Evolutionary conservation across 2,329 filamentous ascomycete species (phyloP), one percentile per base, ranked within the genome.

Genomic region (Magnaporthiopsis incrustans): DNA sequence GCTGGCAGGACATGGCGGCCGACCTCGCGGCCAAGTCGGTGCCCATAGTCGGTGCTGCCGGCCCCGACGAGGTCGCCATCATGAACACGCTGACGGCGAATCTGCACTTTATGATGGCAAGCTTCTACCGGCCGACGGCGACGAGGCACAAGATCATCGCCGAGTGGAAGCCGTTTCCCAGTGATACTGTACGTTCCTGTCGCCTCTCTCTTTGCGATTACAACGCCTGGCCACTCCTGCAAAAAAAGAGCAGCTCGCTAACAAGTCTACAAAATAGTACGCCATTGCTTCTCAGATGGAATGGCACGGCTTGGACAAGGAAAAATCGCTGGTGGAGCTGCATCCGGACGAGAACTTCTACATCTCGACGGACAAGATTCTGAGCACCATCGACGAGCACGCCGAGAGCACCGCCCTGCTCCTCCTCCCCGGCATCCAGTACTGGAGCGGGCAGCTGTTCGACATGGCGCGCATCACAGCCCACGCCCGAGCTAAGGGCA

Each of bases 101-200:
- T 73, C 74, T 96, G 66, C 91, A 96, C 74, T 75, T 96, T 22
- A 79, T 95, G 71, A 87, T 96, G 87, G 88, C 89, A 10, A 91
- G 89, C 75, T 96, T 96, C 77, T 96, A 94, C 77, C 81, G 78
- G 63, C 91, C 91, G 0, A 89, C 82, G 0, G 71, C 81, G 77
- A 76, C 76, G 69, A 75, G 80, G 56, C 89, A 89, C 77, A 95
- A 94, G 78, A 89, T 96, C 67, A 89, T 96, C 63, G 81, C 94
- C n/a, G 92, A 97, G 75, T 91, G 90, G 75, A 92, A 92, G 72
- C 91, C 92, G 0, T 97, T 97, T 69, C 93, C 92, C 0, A 93
- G 89, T 74, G 92, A 97, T 72, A 89, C 87, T 88, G 79, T 71
- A 78, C 22, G 61, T 57, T 11, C 8, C 25, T 2, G 7, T 62